These are phyloP conservation scores for Saturnispora ahearnii DNA, from an alignment of 805 yeast species.

Conservation along the genomic window DNA sequence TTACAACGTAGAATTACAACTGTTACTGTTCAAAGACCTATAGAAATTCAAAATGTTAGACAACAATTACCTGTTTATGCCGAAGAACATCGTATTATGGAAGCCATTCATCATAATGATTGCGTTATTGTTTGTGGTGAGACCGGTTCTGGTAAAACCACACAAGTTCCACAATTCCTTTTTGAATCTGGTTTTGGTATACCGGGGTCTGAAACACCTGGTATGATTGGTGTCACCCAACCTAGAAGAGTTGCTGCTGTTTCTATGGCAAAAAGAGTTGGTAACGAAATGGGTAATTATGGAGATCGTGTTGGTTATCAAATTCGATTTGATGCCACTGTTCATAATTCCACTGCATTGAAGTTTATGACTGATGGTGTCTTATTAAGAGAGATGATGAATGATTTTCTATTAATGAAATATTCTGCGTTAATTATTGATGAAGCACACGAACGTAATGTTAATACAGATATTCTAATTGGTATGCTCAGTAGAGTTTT, in stretches of 20 bases:
- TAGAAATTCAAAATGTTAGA: constrained; percentile 58
- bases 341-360: constrained; percentile 55
- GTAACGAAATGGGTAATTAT: constrained; percentile 66
- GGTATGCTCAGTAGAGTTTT: constrained; percentile 90
- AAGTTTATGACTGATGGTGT: constrained; percentile 97
- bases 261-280: constrained; percentile 79
- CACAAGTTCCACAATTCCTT: constrained; percentile 94
- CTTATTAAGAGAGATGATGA: constrained; percentile 82
- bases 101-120: constrained; percentile 87
- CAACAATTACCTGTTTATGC: constrained; percentile 77
- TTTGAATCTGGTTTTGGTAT: constrained; percentile 88
- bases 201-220: constrained; percentile 55
- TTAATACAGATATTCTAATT: constrained; percentile 90
- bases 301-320: constrained; percentile 68
- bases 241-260: constrained; percentile 93
- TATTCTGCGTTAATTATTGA: constrained; percentile 87
- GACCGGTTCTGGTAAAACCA: constrained; percentile 97
- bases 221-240: constrained; percentile 95
- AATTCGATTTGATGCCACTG: constrained; percentile 68
- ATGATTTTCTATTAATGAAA: constrained; percentile 68
- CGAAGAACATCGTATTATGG: constrained; percentile 92
- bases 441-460: constrained; percentile 96
- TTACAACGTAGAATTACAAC: constrained; percentile 52
- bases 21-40: constrained; percentile 58
- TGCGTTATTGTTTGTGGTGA: constrained; percentile 92